Base-by-base conservation (phyloP, 768 basidiomycete genomes). In the Tremella fuciformis region DNA sequence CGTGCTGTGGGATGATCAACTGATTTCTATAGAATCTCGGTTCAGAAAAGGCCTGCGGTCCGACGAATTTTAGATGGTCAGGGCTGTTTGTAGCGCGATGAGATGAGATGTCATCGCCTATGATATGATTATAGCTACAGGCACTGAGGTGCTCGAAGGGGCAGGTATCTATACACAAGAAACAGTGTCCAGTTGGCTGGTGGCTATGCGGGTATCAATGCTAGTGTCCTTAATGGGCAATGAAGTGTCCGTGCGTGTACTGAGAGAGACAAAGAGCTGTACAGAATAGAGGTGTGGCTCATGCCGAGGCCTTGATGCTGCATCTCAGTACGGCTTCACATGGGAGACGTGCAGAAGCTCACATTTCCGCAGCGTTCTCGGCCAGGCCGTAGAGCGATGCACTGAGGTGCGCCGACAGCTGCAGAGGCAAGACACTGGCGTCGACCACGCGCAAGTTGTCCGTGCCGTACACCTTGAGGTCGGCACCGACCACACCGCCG, bases 1-100 rank as follows among this genome's bases (percentile, higher is more conserved):
- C 19, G 15, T 0, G 8, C 26, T 8, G 18, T n/a, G 29, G 13
- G 29, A 8, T 26, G 6, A 24, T 13, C 8, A 1, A n/a, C 13
- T n/a, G 24, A 40, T 16, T 26, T n/a, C 8, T 39, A 37, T 15
- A 15, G 55, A 48, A 21, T 26, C 49, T 19, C 16, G 72, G 57
- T 67, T 74, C 61, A 54, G 72, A 29, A 74, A 74, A 59, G 72
- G 72, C 9, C 58, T 74, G 8, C 60, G 69, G 18, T 62, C 72
- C 7, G 72, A 74, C 55, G 72, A 74, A 47, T 74, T 74, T 49
- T 73, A 62, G 56, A 13, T 22, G 13, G 13, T 9, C 16, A 37
- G 16, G 21, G 49, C 3, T 50, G 29, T 53, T 8, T 53, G 22
- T 16, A 26, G 15, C 15, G 48, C 13, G 15, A 21, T 50, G 48